Percentiles rank a stretch among this genome's conserved stretches.
These are phyloP conservation scores for Sporisorium reilianum DNA, from an alignment of 1,284 basidiomycete genomes.

Conservation along the genomic window DNA sequence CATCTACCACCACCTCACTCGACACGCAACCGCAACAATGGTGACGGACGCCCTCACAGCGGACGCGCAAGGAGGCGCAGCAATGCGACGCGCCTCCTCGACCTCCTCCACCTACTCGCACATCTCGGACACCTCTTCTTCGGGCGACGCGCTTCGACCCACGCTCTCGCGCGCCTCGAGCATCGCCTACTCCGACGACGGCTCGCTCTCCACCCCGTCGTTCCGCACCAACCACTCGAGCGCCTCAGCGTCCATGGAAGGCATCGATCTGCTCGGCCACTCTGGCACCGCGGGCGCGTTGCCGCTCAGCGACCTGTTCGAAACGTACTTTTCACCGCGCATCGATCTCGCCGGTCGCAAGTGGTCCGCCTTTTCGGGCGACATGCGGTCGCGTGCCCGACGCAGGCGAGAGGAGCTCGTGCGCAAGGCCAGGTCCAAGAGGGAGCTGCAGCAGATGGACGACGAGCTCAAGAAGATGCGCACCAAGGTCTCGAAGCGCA, in stretches of 20 bases:
- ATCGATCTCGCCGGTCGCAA: constrained; percentile 88
- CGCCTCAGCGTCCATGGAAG: constrained; percentile 39
- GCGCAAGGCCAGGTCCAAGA: constrained; percentile 75
- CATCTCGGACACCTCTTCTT: constrained; percentile 18
- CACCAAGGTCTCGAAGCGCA: constrained; percentile 78
- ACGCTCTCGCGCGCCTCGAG: constrained; percentile 40
- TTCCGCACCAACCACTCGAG: constrained; percentile 35
- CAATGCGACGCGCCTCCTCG: constrained; percentile 37
- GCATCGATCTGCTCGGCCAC: constrained; percentile 40
- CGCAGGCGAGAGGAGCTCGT: constrained; percentile 75
- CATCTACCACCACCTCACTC: background rate
- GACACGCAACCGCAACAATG: constrained; percentile 5
- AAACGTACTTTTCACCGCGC: constrained; percentile 89
- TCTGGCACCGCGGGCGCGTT: constrained; percentile 16
- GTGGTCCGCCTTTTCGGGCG: constrained; percentile 85
- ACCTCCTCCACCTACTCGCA: constrained; percentile 25
- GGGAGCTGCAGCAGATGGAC: constrained; percentile 77
- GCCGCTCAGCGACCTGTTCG: constrained; percentile 71
- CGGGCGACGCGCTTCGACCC: constrained; percentile 21
- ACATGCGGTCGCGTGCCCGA: constrained; percentile 78
- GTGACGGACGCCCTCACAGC: background rate
- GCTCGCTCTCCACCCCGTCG: constrained; percentile 6
- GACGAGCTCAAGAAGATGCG: constrained; percentile 85
- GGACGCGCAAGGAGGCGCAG: background rate
- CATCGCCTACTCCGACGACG: constrained; percentile 40